Evolutionary conservation across 2,329 filamentous ascomycete species (phyloP).

Genomic region (Knoxdaviesia capensis): DNA sequence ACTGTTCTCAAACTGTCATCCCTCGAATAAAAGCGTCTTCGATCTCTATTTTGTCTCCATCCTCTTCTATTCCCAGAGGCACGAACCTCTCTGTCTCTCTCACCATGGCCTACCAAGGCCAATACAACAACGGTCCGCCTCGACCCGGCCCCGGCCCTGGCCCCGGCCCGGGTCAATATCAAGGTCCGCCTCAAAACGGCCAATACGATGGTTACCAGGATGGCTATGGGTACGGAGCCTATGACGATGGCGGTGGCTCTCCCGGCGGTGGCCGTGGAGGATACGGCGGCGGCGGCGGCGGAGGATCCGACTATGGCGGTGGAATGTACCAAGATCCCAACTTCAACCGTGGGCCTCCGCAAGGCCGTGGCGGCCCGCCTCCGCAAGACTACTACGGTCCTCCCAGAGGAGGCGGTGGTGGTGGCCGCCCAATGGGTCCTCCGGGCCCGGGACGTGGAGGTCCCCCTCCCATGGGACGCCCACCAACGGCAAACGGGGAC

Average conservation of each 20-base stretch:
- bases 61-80: neutral
- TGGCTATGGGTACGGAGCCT: constrained; percentile 23
- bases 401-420: constrained; percentile 4
- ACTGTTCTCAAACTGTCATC: neutral
- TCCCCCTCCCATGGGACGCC: constrained; percentile 22
- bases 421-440: constrained; percentile 9
- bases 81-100: neutral
- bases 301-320: constrained; percentile 17
- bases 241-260: constrained; percentile 14
- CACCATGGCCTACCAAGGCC: constrained; percentile 30
- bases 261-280: too few species aligned
- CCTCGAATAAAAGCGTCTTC: neutral
- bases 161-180: constrained; percentile 7
- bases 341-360: constrained; percentile 22
- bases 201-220: constrained; percentile 26
- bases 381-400: constrained; percentile 24
- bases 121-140: constrained; percentile 25
- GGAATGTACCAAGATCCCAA: constrained; percentile 21
- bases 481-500: constrained; percentile 17
- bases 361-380: constrained; percentile 16
- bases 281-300: constrained; percentile 5
- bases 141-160: constrained; percentile 13
- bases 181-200: constrained; percentile 10
- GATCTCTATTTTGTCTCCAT: neutral
- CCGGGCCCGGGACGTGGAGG: constrained; percentile 20